Evolutionary conservation across 2,329 filamentous ascomycete species (phyloP).

Genomic region (Claviceps cyperi): DNA sequence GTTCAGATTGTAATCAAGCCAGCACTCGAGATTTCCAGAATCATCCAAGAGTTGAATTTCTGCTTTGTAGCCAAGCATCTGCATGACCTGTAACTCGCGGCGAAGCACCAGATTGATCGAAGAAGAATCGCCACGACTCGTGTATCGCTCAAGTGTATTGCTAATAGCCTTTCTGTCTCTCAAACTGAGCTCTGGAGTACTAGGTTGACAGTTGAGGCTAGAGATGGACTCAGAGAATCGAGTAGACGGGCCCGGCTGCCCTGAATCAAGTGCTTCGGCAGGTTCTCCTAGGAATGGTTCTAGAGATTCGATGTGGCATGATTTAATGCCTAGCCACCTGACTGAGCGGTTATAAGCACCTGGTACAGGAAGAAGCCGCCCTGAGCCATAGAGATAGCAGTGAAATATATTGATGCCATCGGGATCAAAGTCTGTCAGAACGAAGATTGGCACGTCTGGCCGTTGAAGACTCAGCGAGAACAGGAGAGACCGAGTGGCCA

Average conservation of each 20-base stretch:
- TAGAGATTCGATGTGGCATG: slow-evolving; percentile 22
- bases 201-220: slow-evolving; percentile 14
- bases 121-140: slow-evolving; percentile 4
- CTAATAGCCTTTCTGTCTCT: slow-evolving; percentile 45
- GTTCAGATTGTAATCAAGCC: slow-evolving; percentile 32
- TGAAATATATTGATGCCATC: slow-evolving; percentile 60
- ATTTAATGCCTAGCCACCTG: slow-evolving; percentile 49
- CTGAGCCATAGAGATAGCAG: slow-evolving; percentile 61
- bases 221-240: slow-evolving; percentile 8
- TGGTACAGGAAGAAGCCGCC: slow-evolving; percentile 44
- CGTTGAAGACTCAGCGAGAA: slow-evolving; percentile 31
- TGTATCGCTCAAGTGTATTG: slow-evolving; percentile 33
- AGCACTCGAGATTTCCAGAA: slow-evolving; percentile 31
- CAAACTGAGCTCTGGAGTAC: slow-evolving; percentile 27
- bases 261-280: not conserved
- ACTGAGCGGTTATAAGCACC: slow-evolving; percentile 34
- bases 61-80: slow-evolving; percentile 59
- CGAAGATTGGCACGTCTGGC: slow-evolving; percentile 42
- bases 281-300: not conserved
- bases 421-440: slow-evolving; percentile 61
- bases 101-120: slow-evolving; percentile 16
- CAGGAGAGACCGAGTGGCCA: slow-evolving; percentile 54
- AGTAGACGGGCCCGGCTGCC: not conserved
- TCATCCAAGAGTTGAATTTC: slow-evolving; percentile 61
- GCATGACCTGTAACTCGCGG: slow-evolving; percentile 54